phyloP scores from a whole-genome alignment of 345 rosid species.

The sweet orange (Citrus sinensis) region DNA sequence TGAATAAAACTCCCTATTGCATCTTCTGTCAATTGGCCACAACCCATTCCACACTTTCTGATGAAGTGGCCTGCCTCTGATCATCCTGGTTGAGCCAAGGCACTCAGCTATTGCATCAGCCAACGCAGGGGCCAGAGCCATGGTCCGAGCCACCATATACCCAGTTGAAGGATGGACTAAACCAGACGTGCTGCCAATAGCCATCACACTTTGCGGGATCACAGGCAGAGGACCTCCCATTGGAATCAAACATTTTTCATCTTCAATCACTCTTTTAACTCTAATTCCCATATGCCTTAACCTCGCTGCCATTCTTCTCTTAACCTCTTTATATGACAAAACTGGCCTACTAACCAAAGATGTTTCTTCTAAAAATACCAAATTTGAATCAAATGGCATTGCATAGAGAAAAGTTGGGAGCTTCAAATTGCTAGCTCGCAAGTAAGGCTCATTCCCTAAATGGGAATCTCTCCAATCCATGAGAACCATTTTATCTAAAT shows the following conservation, averaged over 20 bases:
- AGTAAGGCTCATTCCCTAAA: conserved; percentile 54
- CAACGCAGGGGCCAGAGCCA: conserved; percentile 46
- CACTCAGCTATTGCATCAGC: conserved; percentile 58
- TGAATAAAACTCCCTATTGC: conserved; percentile 40
- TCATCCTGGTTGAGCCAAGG: conserved; percentile 64
- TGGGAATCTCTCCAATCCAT: conserved; percentile 86
- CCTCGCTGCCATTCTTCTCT: conserved; percentile 65
- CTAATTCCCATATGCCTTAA: conserved; percentile 59
- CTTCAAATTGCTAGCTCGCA: conserved; percentile 38
- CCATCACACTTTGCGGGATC: conserved; percentile 63
- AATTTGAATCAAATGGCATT: conserved; percentile 56
- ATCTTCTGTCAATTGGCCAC: too few species aligned
- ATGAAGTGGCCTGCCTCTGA: conserved; percentile 51
- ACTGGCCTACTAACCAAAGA: conserved; percentile 58
- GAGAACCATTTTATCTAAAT: conserved; percentile 61
- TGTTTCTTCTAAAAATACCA: conserved; percentile 62
- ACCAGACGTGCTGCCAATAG: conserved; percentile 62
- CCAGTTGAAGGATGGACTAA: conserved; percentile 72
- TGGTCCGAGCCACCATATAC: conserved; percentile 52
- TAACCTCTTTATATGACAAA: conserved; percentile 49
- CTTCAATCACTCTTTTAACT: conserved; percentile 51
- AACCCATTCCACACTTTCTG: conserved; percentile 48
- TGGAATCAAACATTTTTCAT: conserved; percentile 71
- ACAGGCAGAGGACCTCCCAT: conserved; percentile 74
- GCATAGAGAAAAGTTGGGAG: conserved; percentile 56